Evolutionary conservation across 371 early-diverging fungal species (phyloP), one percentile per base, ranked within the genome.

Genomic region (Dinochytrium kinnereticum): DNA sequence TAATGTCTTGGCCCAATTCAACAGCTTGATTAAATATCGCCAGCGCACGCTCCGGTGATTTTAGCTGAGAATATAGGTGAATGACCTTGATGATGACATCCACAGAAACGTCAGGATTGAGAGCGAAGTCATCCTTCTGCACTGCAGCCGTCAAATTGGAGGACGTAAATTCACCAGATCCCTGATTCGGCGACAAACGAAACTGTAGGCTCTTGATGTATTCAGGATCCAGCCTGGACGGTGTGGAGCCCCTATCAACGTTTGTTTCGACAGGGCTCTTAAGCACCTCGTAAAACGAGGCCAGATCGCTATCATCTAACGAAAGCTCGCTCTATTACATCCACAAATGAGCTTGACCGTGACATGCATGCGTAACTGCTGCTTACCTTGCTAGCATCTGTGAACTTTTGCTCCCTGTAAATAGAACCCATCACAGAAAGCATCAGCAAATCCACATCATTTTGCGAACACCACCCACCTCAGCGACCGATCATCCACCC

Each of bases 21-120:
- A 53, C 24, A 5, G 55, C 55, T 24, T 53, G 55, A 13, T 53
- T 5, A 53, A n/a, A 53, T 21, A 24, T 26, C 5, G 7, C 13
- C 13, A n/a, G 26, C 5, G 55, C 55, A 13, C 26, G 13, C n/a
- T 53, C 55, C 17, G 55, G 55, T 53, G 26, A 13, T 59, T 88
- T 85, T 10, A 90, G 87, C 36, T 91, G 73, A 2, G 92, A 88
- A 78, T 94, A 94, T 33, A 89, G 88, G 70, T 91, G 91, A 10
- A 95, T 90, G 39, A 93, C 85, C 30, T 90, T 80, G 59, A 88
- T 89, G 80, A 90, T 39, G 24, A 36, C 44, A 15, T 39, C 71
- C 26, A 80, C 36, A 21, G 69, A 39, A 31, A 73, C 59, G 1
- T 17, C 53, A 24, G 38, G 33, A 19, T 39, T 53, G 24, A 68